phyloP scores from a whole-genome alignment of 2,329 filamentous ascomycete genomes.

The Arthroderma sp. region DNA sequence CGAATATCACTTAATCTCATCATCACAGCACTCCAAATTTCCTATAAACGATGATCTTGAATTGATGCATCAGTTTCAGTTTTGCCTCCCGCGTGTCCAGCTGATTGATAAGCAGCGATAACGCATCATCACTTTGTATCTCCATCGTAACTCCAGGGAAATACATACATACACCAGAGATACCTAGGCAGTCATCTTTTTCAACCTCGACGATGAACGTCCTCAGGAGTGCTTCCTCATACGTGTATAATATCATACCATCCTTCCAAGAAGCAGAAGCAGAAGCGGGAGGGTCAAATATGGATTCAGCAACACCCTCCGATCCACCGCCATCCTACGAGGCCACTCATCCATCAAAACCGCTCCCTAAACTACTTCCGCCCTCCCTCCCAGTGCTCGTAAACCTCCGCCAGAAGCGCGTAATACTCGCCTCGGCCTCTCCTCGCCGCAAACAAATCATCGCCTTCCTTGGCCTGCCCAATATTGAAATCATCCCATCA shows the following conservation, averaged over 20 bases:
- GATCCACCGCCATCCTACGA: slow-evolving; percentile 30
- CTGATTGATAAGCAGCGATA: neutral
- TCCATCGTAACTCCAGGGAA: neutral
- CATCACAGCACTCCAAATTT: neutral
- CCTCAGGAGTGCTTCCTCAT: neutral
- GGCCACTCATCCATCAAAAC: slow-evolving; percentile 11
- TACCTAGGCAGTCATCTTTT: neutral
- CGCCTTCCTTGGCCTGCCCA: slow-evolving; percentile 61
- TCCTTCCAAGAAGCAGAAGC: slow-evolving; percentile 2
- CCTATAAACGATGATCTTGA: too few species aligned
- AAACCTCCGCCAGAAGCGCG: slow-evolving; percentile 62
- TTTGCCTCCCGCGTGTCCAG: neutral
- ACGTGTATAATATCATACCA: neutral
- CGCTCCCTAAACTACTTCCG: slow-evolving; percentile 35
- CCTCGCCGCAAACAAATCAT: slow-evolving; percentile 75
- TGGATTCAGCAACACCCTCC: slow-evolving; percentile 10
- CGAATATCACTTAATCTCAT: neutral
- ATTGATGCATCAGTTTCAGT: neutral
- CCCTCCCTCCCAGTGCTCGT: slow-evolving; percentile 70
- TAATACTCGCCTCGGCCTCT: slow-evolving; percentile 83
- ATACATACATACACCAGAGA: neutral
- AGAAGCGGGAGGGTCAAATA: neutral
- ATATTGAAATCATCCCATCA: slow-evolving; percentile 75
- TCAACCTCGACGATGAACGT: slow-evolving; percentile 1
- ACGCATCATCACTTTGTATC: neutral